Evolutionary conservation across 2,329 filamentous ascomycete genomes (phyloP).

Genomic region (Tympanopsis confertula): DNA sequence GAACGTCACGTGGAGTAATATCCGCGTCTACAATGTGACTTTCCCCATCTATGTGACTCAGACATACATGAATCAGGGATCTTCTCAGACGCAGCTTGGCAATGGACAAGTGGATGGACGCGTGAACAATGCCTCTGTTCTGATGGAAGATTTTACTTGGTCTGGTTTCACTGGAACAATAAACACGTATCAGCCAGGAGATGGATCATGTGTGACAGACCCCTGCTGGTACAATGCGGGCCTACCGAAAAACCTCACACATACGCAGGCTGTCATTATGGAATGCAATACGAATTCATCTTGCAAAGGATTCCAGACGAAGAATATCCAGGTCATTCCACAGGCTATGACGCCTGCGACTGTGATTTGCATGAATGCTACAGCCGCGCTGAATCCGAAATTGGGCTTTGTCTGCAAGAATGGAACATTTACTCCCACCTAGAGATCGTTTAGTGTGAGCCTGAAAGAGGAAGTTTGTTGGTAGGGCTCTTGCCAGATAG

Average conservation of each 20-base stretch:
- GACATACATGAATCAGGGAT: constrained; percentile 27
- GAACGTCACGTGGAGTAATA: constrained; percentile 30
- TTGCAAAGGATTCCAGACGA: constrained; percentile 19
- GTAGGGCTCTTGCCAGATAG: too few species aligned
- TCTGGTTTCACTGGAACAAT: constrained; percentile 25
- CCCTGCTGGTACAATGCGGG: constrained; percentile 30
- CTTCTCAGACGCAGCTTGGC: constrained; percentile 13
- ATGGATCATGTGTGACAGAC: constrained; percentile 26
- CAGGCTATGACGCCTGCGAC: constrained; percentile 13
- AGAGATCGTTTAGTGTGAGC: too few species aligned
- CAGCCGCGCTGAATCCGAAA: constrained; percentile 16
- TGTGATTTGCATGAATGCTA: constrained; percentile 21
- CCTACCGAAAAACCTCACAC: constrained; percentile 19
- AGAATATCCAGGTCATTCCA: constrained; percentile 18
- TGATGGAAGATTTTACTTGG: constrained; percentile 28
- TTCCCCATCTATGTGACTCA: constrained; percentile 34
- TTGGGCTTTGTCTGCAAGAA: constrained; percentile 21
- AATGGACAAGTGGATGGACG: constrained; percentile 11
- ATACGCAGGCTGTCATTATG: constrained; percentile 26
- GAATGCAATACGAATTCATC: constrained; percentile 26
- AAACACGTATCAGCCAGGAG: constrained; percentile 26
- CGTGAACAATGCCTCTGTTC: constrained; percentile 24
- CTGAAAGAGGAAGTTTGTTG: too few species aligned
- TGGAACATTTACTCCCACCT: constrained; percentile 11
- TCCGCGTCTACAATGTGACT: constrained; percentile 27